phyloP scores from a whole-genome alignment of 148 eudicot species.

The Rhododendron mucronatum region DNA sequence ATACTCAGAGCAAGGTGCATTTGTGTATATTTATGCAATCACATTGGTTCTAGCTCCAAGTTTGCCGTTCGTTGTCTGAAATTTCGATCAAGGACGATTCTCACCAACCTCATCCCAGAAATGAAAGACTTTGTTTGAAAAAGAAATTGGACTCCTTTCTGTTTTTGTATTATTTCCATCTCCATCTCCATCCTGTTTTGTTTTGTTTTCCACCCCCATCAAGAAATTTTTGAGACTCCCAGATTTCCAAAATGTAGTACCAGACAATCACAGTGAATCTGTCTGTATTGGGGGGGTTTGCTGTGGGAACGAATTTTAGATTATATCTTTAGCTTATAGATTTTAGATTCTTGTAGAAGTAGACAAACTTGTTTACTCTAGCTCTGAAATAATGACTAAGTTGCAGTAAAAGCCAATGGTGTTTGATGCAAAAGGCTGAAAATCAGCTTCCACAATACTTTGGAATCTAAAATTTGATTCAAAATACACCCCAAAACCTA shows the following conservation, averaged over 20 bases:
- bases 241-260: not conserved
- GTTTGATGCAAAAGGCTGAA: no score
- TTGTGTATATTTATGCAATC: not conserved
- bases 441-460: no score
- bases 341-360: no score
- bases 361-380: no score
- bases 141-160: not conserved
- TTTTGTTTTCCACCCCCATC: not conserved
- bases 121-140: not conserved
- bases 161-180: not conserved
- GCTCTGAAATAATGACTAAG: no score
- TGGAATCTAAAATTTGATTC: no score
- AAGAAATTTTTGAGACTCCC: not conserved
- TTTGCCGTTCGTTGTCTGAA: not conserved
- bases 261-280: not conserved
- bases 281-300: no score
- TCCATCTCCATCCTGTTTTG: not conserved
- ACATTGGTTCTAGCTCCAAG: not conserved
- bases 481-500: no score
- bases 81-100: not conserved
- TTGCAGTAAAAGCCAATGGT: no score
- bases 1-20: not conserved
- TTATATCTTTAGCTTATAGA: no score
- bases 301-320: no score
- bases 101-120: not conserved